Evolutionary conservation across 352 stramenopile species (phyloP).

Genomic region (Pythium folliculosum): DNA sequence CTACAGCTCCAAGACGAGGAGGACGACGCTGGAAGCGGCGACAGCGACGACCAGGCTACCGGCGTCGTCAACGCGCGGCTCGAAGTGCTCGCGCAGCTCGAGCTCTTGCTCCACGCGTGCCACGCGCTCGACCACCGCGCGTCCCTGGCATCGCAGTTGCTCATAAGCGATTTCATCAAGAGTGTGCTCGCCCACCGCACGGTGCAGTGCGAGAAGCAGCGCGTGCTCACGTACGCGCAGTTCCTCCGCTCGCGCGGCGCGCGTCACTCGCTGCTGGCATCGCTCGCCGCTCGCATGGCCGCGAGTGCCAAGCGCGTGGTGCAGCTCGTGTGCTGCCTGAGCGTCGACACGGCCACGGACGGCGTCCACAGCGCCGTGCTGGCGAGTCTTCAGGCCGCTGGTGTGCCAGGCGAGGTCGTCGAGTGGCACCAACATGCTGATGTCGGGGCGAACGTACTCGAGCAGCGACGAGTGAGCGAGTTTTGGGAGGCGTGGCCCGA

Average conservation of each 20-base stretch:
- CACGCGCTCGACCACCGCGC: not conserved
- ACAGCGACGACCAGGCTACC: not conserved
- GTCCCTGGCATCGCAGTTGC: conserved; percentile 5
- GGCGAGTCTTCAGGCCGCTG: conserved; percentile 21
- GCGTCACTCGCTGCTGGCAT: not conserved
- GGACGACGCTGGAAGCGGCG: not conserved
- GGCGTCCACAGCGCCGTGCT: conserved; percentile 28
- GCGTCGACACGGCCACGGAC: conserved; percentile 34
- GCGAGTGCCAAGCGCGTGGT: conserved; percentile 39
- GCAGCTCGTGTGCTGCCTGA: conserved; percentile 42
- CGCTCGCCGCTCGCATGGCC: conserved; percentile 17
- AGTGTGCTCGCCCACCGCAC: conserved; percentile 16
- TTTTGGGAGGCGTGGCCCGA: conserved; percentile 27
- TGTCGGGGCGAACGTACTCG: not conserved
- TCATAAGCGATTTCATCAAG: conserved; percentile 12
- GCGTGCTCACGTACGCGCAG: conserved; percentile 16
- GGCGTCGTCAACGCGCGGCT: conserved; percentile 14
- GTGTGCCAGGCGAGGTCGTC: conserved; percentile 21
- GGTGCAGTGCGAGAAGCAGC: conserved; percentile 19
- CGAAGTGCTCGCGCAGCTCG: conserved; percentile 13
- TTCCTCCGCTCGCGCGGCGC: not conserved
- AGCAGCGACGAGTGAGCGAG: conserved; percentile 9
- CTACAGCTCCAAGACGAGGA: not conserved
- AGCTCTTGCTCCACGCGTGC: conserved; percentile 14
- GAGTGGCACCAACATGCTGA: conserved; percentile 19